These are phyloP conservation scores for Hibiscus trionum DNA, from an alignment of 345 rosid genomes.

Conservation along the genomic window DNA sequence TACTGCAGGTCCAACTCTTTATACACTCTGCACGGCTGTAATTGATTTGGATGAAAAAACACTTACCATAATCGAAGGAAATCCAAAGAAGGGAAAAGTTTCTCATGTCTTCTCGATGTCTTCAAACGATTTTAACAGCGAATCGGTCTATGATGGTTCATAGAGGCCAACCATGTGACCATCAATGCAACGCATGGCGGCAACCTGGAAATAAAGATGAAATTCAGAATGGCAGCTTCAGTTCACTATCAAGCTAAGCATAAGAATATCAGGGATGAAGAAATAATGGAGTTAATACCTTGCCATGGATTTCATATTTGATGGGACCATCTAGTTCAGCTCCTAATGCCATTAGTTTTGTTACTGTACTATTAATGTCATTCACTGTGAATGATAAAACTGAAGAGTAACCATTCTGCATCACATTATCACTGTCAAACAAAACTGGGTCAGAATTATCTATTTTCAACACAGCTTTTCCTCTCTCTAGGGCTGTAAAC, in stretches of 20 bases:
- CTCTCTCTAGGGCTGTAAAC: not conserved
- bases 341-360: constrained; percentile 78
- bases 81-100: constrained; percentile 32
- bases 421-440: constrained; percentile 38
- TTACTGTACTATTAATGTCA: constrained; percentile 63
- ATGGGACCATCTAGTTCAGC: constrained; percentile 86
- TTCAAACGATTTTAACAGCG: constrained; percentile 14
- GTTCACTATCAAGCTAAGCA: not conserved
- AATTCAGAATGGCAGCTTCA: not conserved
- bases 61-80: constrained; percentile 39
- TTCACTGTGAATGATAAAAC: constrained; percentile 72
- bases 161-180: constrained; percentile 78
- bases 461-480: not conserved
- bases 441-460: constrained; percentile 14
- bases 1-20: constrained; percentile 43
- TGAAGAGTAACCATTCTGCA: constrained; percentile 64
- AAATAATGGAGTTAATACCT: constrained; percentile 32
- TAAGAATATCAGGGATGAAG: not conserved
- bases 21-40: constrained; percentile 39
- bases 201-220: constrained; percentile 41
- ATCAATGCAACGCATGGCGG: constrained; percentile 72
- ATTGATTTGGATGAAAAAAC: constrained; percentile 41
- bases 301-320: constrained; percentile 88
- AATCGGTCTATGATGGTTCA: constrained; percentile 35
- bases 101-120: constrained; percentile 42